Conservation (phyloP, 345 rosid genomes). For the Euphorbia peplus region DNA sequence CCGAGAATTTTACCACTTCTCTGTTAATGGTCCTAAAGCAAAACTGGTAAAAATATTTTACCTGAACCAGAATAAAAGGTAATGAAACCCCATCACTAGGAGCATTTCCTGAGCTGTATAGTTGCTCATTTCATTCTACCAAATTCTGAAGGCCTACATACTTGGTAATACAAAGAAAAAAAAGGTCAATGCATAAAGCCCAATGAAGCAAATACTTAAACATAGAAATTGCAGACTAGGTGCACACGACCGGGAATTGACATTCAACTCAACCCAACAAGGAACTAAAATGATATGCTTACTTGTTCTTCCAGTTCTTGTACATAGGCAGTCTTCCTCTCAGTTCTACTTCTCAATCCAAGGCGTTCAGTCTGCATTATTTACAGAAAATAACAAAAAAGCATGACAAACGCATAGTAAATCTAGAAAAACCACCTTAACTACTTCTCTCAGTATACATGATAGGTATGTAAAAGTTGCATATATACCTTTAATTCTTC, state of each 20-base stretch:
- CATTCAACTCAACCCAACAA: constrained; percentile 13
- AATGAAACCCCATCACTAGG: constrained; percentile 88
- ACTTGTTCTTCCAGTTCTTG: constrained; percentile 97
- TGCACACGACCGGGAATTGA: constrained; percentile 9
- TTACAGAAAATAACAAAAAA: constrained; percentile 10
- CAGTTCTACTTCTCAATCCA: constrained; percentile 68
- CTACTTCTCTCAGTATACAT: constrained; percentile 11
- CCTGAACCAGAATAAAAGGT: constrained; percentile 99
- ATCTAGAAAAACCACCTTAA: constrained; percentile 15
- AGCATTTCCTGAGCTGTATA: constrained; percentile 72
- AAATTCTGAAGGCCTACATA: constrained; percentile 82
- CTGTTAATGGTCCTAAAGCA: neutral
- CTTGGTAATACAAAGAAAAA: constrained; percentile 37
- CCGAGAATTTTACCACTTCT: neutral
- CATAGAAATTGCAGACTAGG: constrained; percentile 10
- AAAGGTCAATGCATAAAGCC: constrained; percentile 13
- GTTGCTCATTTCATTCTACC: constrained; percentile 74
- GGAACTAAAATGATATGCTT: constrained; percentile 26
- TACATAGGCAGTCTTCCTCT: constrained; percentile 82
- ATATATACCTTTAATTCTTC: constrained; percentile 88
- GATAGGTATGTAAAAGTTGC: constrained; percentile 11
- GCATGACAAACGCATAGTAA: constrained; percentile 19
- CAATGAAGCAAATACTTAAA: constrained; percentile 13
- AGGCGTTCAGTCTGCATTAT: constrained; percentile 61
- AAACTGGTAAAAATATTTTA: constrained; percentile 30